Percentiles rank a stretch among this genome's conserved stretches.
phyloP scores from a whole-genome alignment of 2,329 filamentous ascomycete species.

The Pseudopyricularia javanii region DNA sequence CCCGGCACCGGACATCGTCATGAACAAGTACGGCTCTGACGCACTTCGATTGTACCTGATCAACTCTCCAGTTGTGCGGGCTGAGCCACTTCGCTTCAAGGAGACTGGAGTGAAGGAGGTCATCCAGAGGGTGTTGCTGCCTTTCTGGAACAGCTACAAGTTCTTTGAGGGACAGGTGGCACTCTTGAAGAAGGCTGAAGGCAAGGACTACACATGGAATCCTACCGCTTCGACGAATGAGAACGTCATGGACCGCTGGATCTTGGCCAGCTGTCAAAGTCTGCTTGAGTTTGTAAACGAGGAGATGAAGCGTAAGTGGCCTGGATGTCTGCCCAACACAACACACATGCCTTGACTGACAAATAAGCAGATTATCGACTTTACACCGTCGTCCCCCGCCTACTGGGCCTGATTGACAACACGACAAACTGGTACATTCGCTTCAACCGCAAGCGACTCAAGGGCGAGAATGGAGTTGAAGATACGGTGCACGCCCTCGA shows the following conservation, averaged over 20 bases:
- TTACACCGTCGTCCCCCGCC: conserved; percentile 82
- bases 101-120: conserved; percentile 90
- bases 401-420: conserved; percentile 79
- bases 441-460: conserved; percentile 82
- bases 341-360: not conserved
- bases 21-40: conserved; percentile 82
- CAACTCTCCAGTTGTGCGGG: conserved; percentile 89
- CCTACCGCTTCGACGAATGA: conserved; percentile 59
- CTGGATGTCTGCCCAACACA: not conserved
- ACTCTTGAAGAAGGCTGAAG: conserved; percentile 74
- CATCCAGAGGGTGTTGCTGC: conserved; percentile 79
- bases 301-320: conserved; percentile 65
- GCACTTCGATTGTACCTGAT: conserved; percentile 91
- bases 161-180: conserved; percentile 87
- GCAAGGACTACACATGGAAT: conserved; percentile 67
- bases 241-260: conserved; percentile 96
- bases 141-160: conserved; percentile 93
- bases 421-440: conserved; percentile 99
- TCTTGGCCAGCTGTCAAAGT: conserved; percentile 83
- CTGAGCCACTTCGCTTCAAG: conserved; percentile 83
- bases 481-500: conserved; percentile 88
- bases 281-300: conserved; percentile 82
- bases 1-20: conserved; percentile 72
- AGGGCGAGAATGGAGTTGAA: conserved; percentile 75
- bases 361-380: conserved; percentile 47